Base-by-base conservation (phyloP, 768 basidiomycete genomes). In the Tricholoma sp. region DNA sequence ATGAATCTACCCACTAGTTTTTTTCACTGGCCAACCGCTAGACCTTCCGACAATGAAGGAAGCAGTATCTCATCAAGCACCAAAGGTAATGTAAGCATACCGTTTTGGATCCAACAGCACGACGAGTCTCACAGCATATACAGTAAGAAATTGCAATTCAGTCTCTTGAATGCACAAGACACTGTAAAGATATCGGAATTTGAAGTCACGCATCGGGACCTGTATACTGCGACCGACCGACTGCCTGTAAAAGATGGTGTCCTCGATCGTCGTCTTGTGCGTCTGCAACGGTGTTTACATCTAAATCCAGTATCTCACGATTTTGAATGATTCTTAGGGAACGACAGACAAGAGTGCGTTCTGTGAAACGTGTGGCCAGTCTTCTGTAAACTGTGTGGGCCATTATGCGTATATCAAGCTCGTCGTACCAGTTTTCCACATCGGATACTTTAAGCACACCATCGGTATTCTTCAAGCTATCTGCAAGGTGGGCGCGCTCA, bases 351-450 rank as follows among this genome's bases (percentile, higher is more conserved):
- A 98, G 76, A 82, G 78, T 57, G 83, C 89, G 28, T 89, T 86
- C 66, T 99, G 97, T 72, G 91, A 95, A 71, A 99, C 97, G 0
- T 99, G 97, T 65, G 93, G 93, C 7, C 83, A 94, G 59, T 86
- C 83, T 15, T 86, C 92, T 29, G 90, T 94, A 2, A 93, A 97
- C 59, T 99, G 97, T 68, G 95, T 97, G 20, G 97, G 97, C 1
- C 97, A 99, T 71, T 98, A 97, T 69, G 95, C 95, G 4, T 98
- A 98, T 73, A 98, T 99, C 75, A 98, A 97, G 72, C 81, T 99
- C 42, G 85, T 89, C 32, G 86, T 99, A 17, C 97, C 97, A 0
- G 95, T 98, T 17, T 99, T 98, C 70, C 97, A 99, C 68, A 93
- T 98, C 55, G 97, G 97, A 6, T 99, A 93, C 72, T 98, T 99